phyloP scores from a whole-genome alignment of 2,329 filamentous ascomycete genomes.

The Aureobasidium vineae region DNA sequence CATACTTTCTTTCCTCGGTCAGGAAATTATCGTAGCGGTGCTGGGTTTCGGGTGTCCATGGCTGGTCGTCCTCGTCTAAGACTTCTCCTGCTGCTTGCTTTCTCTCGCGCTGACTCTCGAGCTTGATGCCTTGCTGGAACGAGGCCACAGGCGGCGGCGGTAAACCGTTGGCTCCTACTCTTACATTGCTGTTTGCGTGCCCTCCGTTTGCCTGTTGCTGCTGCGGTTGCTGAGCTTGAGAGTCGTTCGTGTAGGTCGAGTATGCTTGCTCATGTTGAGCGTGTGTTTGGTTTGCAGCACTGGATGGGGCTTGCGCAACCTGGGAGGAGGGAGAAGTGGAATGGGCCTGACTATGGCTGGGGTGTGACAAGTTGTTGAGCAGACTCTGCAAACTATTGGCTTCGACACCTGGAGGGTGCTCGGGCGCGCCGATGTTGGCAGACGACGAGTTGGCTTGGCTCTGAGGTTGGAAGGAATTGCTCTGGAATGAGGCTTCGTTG shows the following conservation, averaged over 20 bases:
- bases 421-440: not conserved
- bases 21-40: constrained; percentile 71
- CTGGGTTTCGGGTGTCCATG: constrained; percentile 60
- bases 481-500: constrained; percentile 25
- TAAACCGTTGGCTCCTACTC: constrained; percentile 28
- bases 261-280: constrained; percentile 45
- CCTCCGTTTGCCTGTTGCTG: constrained; percentile 33
- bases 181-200: not conserved
- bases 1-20: constrained; percentile 69
- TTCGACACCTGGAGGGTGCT: constrained; percentile 21
- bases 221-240: constrained; percentile 4
- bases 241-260: not conserved
- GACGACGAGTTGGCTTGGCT: constrained; percentile 18
- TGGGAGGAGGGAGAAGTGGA: constrained; percentile 36
- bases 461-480: constrained; percentile 30
- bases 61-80: constrained; percentile 47
- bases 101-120: constrained; percentile 36
- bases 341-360: constrained; percentile 33
- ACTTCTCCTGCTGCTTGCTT: constrained; percentile 35
- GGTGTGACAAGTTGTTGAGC: constrained; percentile 30
- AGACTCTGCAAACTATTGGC: constrained; percentile 22
- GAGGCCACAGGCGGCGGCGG: constrained; percentile 30
- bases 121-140: constrained; percentile 29
- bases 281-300: constrained; percentile 51
- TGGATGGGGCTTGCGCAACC: constrained; percentile 34